Conservation (phyloP, 2,329 filamentous ascomycete genomes). For the Sporothrix luriei region DNA sequence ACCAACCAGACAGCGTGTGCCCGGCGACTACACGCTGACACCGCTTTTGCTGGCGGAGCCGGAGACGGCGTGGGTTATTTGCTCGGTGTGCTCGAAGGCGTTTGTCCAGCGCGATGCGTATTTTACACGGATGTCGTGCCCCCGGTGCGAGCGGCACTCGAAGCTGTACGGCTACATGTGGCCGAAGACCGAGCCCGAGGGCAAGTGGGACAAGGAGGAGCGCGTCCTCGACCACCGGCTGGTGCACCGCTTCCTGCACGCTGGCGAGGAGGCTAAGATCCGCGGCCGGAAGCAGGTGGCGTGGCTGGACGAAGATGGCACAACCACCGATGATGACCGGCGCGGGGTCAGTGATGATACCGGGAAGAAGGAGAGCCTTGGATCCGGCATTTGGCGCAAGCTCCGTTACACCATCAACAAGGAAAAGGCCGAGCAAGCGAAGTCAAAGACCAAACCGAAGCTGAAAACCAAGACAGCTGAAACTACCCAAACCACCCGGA, state of each 20-base stretch:
- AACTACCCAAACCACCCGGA: not conserved
- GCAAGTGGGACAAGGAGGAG: constrained; percentile 70
- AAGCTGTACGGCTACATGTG: constrained; percentile 94
- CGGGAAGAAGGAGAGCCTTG: constrained; percentile 14
- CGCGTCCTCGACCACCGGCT: constrained; percentile 80
- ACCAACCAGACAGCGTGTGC: constrained; percentile 50
- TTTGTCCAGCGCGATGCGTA: constrained; percentile 92
- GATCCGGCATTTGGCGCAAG: constrained; percentile 37
- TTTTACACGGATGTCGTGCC: constrained; percentile 81
- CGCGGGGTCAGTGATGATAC: too few relatives aligned
- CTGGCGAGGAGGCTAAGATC: constrained; percentile 65
- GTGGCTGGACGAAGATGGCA: not conserved
- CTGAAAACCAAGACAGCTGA: not conserved
- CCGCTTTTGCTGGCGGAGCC: constrained; percentile 73
- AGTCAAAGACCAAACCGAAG: constrained; percentile 23
- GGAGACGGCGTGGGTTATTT: constrained; percentile 82
- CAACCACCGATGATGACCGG: constrained; percentile 8
- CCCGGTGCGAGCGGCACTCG: constrained; percentile 90
- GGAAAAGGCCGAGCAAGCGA: constrained; percentile 18
- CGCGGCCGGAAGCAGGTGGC: constrained; percentile 46
- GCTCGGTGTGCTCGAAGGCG: constrained; percentile 75
- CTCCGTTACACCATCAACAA: constrained; percentile 33
- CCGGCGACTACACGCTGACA: constrained; percentile 83
- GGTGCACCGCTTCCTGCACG: constrained; percentile 79
- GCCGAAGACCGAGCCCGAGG: constrained; percentile 89